Evolutionary conservation across 768 basidiomycete species (phyloP).

Genomic region (Termitomyces sp.): DNA sequence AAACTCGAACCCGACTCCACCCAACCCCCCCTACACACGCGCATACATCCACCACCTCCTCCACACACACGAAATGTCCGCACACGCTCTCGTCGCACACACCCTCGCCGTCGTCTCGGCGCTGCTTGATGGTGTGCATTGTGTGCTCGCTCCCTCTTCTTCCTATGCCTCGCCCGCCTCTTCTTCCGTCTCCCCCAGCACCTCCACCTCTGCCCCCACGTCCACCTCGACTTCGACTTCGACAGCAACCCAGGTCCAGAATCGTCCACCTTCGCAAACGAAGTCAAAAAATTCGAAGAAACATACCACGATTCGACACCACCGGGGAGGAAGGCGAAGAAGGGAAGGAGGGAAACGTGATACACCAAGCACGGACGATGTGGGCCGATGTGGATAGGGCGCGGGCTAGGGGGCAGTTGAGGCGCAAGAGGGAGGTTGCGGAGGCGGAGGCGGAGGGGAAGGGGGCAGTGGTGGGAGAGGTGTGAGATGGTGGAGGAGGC

Average conservation of each 20-base stretch:
- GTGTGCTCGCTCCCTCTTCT: constrained; percentile 8
- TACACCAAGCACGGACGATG: not conserved
- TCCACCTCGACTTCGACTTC: no score
- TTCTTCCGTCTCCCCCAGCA: not conserved
- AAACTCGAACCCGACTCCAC: no score
- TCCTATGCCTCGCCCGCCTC: not conserved
- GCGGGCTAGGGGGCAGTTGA: not conserved
- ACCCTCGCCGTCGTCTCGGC: constrained; percentile 67
- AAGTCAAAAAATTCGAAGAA: not conserved
- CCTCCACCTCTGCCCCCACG: no score
- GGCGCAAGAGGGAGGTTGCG: not conserved
- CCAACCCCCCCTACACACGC: not conserved
- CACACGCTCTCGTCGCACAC: constrained; percentile 74
- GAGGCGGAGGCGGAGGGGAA: not conserved
- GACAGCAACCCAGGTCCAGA: no score
- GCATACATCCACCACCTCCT: constrained; percentile 8
- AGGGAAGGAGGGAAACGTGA: not conserved
- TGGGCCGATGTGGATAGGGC: not conserved
- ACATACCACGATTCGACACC: not conserved
- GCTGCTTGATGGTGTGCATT: constrained; percentile 63
- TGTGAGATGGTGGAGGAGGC: no score
- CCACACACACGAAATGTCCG: constrained; percentile 89
- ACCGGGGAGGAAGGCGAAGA: not conserved
- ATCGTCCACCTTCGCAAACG: not conserved
- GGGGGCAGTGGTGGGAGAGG: no score